Percentiles rank a stretch among this genome's conserved stretches.
phyloP scores from a whole-genome alignment of 768 basidiomycete genomes.

The Panellus pusillus region DNA sequence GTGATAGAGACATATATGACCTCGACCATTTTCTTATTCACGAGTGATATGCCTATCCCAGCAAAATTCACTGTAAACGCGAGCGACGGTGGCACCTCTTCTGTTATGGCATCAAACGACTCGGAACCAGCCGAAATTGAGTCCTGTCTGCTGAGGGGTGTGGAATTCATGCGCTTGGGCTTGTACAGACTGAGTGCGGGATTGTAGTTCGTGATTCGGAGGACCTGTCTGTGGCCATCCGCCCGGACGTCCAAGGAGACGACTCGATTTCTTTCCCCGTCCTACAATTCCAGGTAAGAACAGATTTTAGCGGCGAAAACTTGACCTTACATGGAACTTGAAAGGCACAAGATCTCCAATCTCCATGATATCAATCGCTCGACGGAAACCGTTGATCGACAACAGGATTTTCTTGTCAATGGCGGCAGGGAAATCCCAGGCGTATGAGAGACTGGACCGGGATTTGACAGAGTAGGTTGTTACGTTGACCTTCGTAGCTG shows the following conservation, averaged over 20 bases:
- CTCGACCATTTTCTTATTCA: constrained; percentile 86
- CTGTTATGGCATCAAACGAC: constrained; percentile 81
- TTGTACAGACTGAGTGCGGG: constrained; percentile 87
- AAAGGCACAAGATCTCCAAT: constrained; percentile 92
- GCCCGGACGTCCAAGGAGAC: constrained; percentile 93
- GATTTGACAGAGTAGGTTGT: constrained; percentile 56
- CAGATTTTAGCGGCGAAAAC: constrained; percentile 23
- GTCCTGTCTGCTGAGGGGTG: constrained; percentile 61
- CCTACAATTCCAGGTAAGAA: constrained; percentile 34
- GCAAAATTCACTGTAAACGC: constrained; percentile 74
- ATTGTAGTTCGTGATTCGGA: constrained; percentile 86
- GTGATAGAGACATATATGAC: constrained; percentile 86
- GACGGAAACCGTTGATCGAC: constrained; percentile 55
- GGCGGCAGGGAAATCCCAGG: constrained; percentile 93
- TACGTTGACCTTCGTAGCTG: constrained; percentile 39
- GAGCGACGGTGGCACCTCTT: constrained; percentile 68
- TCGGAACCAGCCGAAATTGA: constrained; percentile 68
- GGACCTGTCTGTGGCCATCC: constrained; percentile 78
- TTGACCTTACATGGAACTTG: constrained; percentile 62
- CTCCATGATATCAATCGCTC: constrained; percentile 88
- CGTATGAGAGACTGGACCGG: constrained; percentile 63
- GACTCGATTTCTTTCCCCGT: constrained; percentile 54
- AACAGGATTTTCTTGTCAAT: constrained; percentile 78
- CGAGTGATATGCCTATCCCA: constrained; percentile 88
- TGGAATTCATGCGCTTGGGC: constrained; percentile 54